Evolutionary conservation across 202 grass and related monocot species (phyloP).

Genomic region (Setaria italica): DNA sequence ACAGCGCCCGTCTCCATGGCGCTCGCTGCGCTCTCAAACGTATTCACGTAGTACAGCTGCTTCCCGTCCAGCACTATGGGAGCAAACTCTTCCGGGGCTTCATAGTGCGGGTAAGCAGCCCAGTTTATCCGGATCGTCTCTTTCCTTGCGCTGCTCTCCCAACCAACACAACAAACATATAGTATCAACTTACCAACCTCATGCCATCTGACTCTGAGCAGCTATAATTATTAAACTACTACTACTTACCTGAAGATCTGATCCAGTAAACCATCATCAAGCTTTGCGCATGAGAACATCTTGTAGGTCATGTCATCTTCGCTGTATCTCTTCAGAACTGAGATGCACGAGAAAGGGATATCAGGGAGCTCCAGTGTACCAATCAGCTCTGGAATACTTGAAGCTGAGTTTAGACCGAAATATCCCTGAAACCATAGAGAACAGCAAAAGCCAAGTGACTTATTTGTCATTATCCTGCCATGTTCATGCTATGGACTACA

Average conservation of each 20-base stretch:
- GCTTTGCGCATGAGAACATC: slow-evolving; percentile 70
- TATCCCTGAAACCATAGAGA: slow-evolving; percentile 60
- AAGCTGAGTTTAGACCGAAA: slow-evolving; percentile 70
- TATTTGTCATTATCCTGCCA: not conserved
- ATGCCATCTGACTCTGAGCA: too few species aligned
- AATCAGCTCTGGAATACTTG: slow-evolving; percentile 73
- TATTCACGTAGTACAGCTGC: slow-evolving; percentile 96
- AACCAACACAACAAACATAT: not conserved
- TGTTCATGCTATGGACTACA: not conserved
- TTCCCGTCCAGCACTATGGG: slow-evolving; percentile 79
- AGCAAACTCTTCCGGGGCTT: slow-evolving; percentile 82
- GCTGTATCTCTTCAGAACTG: slow-evolving; percentile 71
- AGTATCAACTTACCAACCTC: not conserved
- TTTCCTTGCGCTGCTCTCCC: slow-evolving; percentile 55
- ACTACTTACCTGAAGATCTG: slow-evolving; percentile 73
- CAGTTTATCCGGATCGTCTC: slow-evolving; percentile 83
- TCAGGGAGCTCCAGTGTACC: slow-evolving; percentile 78
- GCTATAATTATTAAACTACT: not conserved
- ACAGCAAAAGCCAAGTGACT: slow-evolving; percentile 19
- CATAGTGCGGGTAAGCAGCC: slow-evolving; percentile 88
- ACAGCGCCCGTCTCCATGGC: slow-evolving; percentile 83
- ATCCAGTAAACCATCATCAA: slow-evolving; percentile 69
- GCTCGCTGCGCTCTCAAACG: slow-evolving; percentile 83
- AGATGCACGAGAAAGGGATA: slow-evolving; percentile 82
- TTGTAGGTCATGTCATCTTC: slow-evolving; percentile 81